Percentiles rank a stretch among this genome's conserved stretches.
phyloP scores from a whole-genome alignment of 208 protist genomes.

The Trypanosoma scelopori region DNA sequence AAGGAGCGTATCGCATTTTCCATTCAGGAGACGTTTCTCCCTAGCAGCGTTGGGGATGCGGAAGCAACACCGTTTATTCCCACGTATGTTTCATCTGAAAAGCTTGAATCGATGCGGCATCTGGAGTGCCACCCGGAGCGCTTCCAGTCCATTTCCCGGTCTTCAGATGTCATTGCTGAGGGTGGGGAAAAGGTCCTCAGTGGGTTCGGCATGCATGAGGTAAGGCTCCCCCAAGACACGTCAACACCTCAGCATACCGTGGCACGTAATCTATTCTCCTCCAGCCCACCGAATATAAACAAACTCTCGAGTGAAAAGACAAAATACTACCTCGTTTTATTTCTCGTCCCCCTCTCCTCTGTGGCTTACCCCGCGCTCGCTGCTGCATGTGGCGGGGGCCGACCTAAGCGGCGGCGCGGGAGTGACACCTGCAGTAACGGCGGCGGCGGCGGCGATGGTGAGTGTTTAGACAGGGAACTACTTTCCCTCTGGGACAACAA shows the following conservation, averaged over 20 bases:
- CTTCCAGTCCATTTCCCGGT: constrained; percentile 24
- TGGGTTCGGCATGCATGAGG: constrained; percentile 7
- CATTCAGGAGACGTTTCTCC: constrained; percentile 57
- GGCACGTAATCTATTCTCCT: constrained; percentile 14
- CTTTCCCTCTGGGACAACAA: constrained; percentile 42
- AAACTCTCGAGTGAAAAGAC: background rate
- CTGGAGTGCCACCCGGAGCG: constrained; percentile 35
- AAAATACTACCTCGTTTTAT: constrained; percentile 31
- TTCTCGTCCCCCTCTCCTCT: constrained; percentile 49
- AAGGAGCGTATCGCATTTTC: constrained; percentile 88
- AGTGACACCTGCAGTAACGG: background rate
- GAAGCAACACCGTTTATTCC: constrained; percentile 17
- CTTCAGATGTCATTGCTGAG: background rate
- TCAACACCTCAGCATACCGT: background rate
- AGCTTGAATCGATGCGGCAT: constrained; percentile 25
- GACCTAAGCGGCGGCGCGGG: constrained; percentile 1
- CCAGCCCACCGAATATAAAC: background rate
- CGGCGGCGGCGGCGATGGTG: background rate
- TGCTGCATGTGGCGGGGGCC: constrained; percentile 12
- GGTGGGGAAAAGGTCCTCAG: background rate
- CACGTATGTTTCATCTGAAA: constrained; percentile 40
- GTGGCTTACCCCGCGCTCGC: constrained; percentile 35
- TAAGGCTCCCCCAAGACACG: constrained; percentile 13
- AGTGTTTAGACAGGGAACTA: background rate
- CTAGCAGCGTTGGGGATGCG: background rate